Base-by-base conservation (phyloP, 352 stramenopile species). In the Pythium guiyangense region DNA sequence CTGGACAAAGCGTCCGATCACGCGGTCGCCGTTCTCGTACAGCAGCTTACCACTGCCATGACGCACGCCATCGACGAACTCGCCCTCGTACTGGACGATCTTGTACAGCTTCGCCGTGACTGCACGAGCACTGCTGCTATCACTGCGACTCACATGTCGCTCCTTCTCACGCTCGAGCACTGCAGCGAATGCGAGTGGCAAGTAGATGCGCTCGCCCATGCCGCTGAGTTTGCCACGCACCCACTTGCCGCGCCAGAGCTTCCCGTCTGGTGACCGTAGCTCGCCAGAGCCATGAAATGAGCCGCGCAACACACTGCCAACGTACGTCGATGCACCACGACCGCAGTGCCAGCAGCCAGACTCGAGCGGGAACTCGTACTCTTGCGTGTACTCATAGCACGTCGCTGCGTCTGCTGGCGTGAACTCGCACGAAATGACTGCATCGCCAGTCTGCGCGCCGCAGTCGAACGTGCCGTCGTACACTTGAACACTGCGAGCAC, bases 291-390 rank as follows among this genome's bases (percentile, higher is more conserved):
- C 84, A 42, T 94, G 80, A 55, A 92, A 92, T 5, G 56, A 47
- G 12, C 79, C 77, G 10, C 81, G 70, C n/a, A 78, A 25, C 9
- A 92, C 67, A 10, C 48, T 44, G 26, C 84, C 84, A 31, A 62
- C 44, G 48, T 92, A 94, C 37, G 63, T 86, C 15, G 67, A 82
- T 6, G 52, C 64, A 15, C 83, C 76, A 37, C 77, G 70, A 6
- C 77, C 76, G 42, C 64, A 64, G 60, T 90, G 80, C 76, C 74
- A 90, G 39, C 70, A 82, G 1, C 70, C 65, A 25, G 74, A 88
- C 22, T 60, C 53, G 1, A 60, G n/a, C 0, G 82, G 82, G 48
- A 89, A 92, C 59, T 92, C 79, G 52, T 85, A 87, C 53, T 85
- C 74, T 9, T 73, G 45, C 18, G 64, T 77, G 69, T 75, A 85